These are phyloP conservation scores for Saprolegnia diclina DNA, from an alignment of 352 stramenopile species.

Conservation along the genomic window DNA sequence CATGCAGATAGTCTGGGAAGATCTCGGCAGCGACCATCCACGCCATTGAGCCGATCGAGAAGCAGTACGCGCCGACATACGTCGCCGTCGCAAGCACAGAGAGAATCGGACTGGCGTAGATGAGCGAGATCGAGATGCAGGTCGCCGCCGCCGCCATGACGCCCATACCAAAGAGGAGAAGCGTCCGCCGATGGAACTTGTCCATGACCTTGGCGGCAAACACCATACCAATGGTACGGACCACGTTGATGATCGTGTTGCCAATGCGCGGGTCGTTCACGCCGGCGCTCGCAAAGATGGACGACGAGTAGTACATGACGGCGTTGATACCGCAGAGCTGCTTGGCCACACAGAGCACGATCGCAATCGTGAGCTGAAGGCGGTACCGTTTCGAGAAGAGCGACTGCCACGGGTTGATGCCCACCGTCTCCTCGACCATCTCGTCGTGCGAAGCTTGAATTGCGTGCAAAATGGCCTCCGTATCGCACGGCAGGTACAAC, in stretches of 20 bases:
- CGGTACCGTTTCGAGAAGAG: slow-evolving; percentile 38
- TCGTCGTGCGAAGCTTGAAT: slow-evolving; percentile 15
- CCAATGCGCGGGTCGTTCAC: slow-evolving; percentile 39
- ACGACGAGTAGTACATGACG: slow-evolving; percentile 47
- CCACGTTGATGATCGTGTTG: slow-evolving; percentile 39
- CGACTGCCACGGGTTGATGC: neutral
- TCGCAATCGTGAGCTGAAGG: slow-evolving; percentile 40
- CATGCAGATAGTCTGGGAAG: slow-evolving; percentile 52
- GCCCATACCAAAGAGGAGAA: slow-evolving; percentile 49
- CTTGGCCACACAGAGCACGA: slow-evolving; percentile 38
- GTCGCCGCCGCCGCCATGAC: slow-evolving; percentile 52
- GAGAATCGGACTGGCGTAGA: neutral
- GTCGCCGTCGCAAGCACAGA: slow-evolving; percentile 25
- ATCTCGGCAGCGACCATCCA: slow-evolving; percentile 49
- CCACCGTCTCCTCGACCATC: neutral
- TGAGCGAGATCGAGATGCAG: slow-evolving; percentile 39
- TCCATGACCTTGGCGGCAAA: slow-evolving; percentile 38
- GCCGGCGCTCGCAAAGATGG: slow-evolving; percentile 38
- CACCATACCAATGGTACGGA: slow-evolving; percentile 41
- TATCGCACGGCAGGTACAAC: slow-evolving; percentile 14
- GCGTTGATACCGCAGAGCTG: slow-evolving; percentile 60
- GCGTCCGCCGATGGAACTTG: slow-evolving; percentile 45
- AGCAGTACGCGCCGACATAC: slow-evolving; percentile 30
- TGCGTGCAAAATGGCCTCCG: slow-evolving; percentile 3
- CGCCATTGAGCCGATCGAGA: slow-evolving; percentile 47